Percentiles rank a stretch among this genome's conserved stretches.
phyloP scores from a whole-genome alignment of 495 filamentous ascomycete species.

The Chaetomium tenue region DNA sequence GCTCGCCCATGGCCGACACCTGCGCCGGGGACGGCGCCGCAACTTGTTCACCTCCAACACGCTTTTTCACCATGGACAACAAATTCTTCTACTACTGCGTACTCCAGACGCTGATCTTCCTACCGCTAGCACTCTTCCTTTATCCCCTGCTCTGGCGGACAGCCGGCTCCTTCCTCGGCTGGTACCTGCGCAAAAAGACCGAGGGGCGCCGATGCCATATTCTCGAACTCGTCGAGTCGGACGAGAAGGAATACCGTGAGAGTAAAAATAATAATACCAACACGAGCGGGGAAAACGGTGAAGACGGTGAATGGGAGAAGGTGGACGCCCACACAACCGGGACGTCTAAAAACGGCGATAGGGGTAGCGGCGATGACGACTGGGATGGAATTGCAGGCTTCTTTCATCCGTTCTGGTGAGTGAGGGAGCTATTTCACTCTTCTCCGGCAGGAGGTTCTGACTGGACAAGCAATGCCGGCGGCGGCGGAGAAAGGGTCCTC shows the following conservation, averaged over 20 bases:
- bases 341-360: slow-evolving; percentile 50
- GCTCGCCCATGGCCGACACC: slow-evolving; percentile 3
- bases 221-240: slow-evolving; percentile 57
- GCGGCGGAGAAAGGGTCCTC: slow-evolving; percentile 91
- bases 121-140: slow-evolving; percentile 36
- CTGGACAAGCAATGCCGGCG: slow-evolving; percentile 76
- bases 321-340: slow-evolving; percentile 58
- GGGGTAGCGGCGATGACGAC: slow-evolving; percentile 49
- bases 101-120: slow-evolving; percentile 26
- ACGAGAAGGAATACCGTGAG: slow-evolving; percentile 54
- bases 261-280: slow-evolving; percentile 35
- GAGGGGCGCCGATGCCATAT: slow-evolving; percentile 61
- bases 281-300: slow-evolving; percentile 52
- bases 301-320: slow-evolving; percentile 75
- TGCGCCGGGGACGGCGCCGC: slow-evolving; percentile 12
- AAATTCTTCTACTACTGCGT: slow-evolving; percentile 25
- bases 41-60: slow-evolving; percentile 8
- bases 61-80: slow-evolving; percentile 25
- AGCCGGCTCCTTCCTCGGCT: slow-evolving; percentile 55
- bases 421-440: neutral
- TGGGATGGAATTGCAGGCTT: slow-evolving; percentile 89
- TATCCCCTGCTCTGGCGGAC: slow-evolving; percentile 39
- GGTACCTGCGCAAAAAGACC: slow-evolving; percentile 65
- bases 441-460: slow-evolving; percentile 10
- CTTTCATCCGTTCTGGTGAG: slow-evolving; percentile 93